Evolutionary conservation across 306 rosid species (phyloP).

Genomic region (Sicyos edulis): DNA sequence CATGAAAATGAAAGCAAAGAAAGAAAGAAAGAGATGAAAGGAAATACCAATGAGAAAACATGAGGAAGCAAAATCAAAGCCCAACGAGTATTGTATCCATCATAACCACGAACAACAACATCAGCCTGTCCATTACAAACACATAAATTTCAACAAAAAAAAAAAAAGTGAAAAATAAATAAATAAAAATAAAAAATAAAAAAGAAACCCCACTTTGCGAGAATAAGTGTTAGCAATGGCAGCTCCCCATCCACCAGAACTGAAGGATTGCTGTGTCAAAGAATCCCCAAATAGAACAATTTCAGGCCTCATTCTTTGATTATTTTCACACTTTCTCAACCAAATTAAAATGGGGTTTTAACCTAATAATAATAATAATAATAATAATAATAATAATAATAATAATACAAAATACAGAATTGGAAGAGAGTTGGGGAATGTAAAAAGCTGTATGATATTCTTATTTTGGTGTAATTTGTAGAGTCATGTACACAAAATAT

Average conservation of each 20-base stretch:
- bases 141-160: too few relatives aligned
- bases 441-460: too few relatives aligned
- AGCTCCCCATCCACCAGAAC: slow-evolving; percentile 72
- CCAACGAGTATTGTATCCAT: slow-evolving; percentile 83
- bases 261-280: slow-evolving; percentile 57
- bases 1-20: neutral
- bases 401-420: too few relatives aligned
- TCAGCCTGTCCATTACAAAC: too few relatives aligned
- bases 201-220: slow-evolving; percentile 48
- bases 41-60: slow-evolving; percentile 65
- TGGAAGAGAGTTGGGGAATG: too few relatives aligned
- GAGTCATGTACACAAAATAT: too few relatives aligned
- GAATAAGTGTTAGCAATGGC: slow-evolving; percentile 62
- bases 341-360: too few relatives aligned
- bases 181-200: neutral
- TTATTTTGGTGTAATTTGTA: too few relatives aligned
- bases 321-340: too few relatives aligned
- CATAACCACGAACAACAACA: slow-evolving; percentile 73
- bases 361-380: too few relatives aligned
- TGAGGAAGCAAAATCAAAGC: slow-evolving; percentile 72
- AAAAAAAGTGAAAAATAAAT: too few relatives aligned
- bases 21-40: neutral
- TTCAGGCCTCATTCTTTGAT: slow-evolving; percentile 44
- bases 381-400: too few relatives aligned
- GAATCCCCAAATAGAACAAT: slow-evolving; percentile 84